Conservation (phyloP, 495 filamentous ascomycete genomes). For the Aspergillus nanangensis region DNA sequence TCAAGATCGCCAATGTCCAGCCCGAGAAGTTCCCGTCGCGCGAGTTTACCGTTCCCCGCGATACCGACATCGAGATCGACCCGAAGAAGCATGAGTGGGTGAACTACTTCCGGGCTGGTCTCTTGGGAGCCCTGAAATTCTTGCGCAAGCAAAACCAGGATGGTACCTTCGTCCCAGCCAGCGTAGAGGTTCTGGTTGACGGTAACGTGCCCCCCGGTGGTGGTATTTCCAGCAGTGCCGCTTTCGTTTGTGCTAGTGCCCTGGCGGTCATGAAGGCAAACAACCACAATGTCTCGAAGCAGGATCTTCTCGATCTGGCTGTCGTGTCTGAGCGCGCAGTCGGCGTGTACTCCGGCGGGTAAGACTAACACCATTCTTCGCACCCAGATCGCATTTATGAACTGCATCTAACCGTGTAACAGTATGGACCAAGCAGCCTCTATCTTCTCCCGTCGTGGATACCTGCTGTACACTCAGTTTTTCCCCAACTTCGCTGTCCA, state of each 20-base stretch:
- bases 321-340: constrained; percentile 93
- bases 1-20: constrained; percentile 76
- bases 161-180: constrained; percentile 55
- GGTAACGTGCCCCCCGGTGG: constrained; percentile 89
- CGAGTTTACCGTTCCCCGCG: constrained; percentile 67
- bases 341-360: constrained; percentile 94
- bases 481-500: constrained; percentile 69
- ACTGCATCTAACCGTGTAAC: background rate
- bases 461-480: constrained; percentile 87
- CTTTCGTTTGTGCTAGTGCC: constrained; percentile 87
- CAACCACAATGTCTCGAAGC: constrained; percentile 81
- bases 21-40: constrained; percentile 68
- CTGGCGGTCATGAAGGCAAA: constrained; percentile 86
- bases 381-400: constrained; percentile 1
- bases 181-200: constrained; percentile 86
- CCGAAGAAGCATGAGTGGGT: constrained; percentile 86
- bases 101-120: constrained; percentile 95
- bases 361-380: constrained; percentile 22
- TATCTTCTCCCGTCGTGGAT: constrained; percentile 81
- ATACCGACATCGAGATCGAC: constrained; percentile 74
- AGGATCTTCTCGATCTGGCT: constrained; percentile 80
- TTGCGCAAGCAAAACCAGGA: constrained; percentile 60
- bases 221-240: constrained; percentile 88
- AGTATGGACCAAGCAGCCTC: constrained; percentile 97
- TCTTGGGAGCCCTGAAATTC: constrained; percentile 75